Base-by-base conservation (phyloP, 352 stramenopile genomes). In the Globisporangium middletonii region DNA sequence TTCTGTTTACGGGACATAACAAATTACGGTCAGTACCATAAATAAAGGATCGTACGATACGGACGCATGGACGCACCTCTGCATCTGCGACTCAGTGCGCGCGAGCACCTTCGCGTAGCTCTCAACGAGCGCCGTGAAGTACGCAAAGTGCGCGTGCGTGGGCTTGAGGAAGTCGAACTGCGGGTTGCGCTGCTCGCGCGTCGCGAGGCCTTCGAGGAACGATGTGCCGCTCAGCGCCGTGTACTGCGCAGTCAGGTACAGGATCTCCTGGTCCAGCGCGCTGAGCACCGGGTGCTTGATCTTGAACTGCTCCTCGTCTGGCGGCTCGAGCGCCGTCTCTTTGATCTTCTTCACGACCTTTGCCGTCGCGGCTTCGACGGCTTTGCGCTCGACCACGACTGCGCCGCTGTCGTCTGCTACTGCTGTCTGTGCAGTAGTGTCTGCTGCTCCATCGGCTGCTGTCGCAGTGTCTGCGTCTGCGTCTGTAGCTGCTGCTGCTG, bases 171-270 rank as follows among this genome's bases (percentile, higher is more conserved):
- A 99, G 62, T 97, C 88, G 72, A 98, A 98, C 69, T 97, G 81
- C 43, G 95, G 92, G 73, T 99, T 99, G 48, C 82, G 92, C 75
- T 97, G 95, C 77, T 99, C 97, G 18, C 94, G 80, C 49, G 93
- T 88, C 8, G 89, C 92, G 8, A 99, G 72, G 28, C 92, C 85
- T 11, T 81, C 90, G 23, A 99, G 65, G 61, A 99, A 99, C 42
- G 96, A 73, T 53, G 91, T 95, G 54, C 92, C 92, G 47, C 92
- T 97, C 11, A 99, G 70, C 9, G 97, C 97, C 23, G 96, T 98
- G 73, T 98, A 99, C 77, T 99, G 96, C 41, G 97, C 97, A 15
- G 97, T 98, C 8, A 99, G 72, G 73, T 99, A 98, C 77, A 99
- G 98, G 49, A 98, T 89, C 69, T 99, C 96, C 42, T 98, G 83